Conservation (phyloP, 1,284 basidiomycete genomes). For the Puccinia hordei region DNA sequence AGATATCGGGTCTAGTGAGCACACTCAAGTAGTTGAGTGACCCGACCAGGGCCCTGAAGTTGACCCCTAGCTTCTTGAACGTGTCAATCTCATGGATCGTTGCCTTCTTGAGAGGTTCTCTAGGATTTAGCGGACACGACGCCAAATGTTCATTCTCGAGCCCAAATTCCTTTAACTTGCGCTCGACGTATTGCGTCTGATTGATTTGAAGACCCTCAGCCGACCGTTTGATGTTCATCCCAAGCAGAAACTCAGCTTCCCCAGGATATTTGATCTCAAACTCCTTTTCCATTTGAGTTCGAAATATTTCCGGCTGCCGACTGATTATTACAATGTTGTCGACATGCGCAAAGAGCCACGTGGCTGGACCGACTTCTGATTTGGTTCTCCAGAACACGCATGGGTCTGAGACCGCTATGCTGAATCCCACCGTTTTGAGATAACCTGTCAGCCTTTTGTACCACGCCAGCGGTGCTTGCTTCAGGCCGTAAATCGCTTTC, state of each 20-base stretch:
- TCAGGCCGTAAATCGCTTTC: background rate
- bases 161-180: background rate
- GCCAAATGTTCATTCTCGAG: background rate
- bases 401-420: background rate
- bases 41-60: background rate
- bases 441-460: background rate
- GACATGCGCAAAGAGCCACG: background rate
- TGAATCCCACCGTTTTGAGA: background rate
- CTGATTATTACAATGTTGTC: background rate
- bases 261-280: background rate
- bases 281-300: background rate
- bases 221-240: background rate
- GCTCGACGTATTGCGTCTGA: background rate
- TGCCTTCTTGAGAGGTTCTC: constrained; percentile 69
- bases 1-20: background rate
- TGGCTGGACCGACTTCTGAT: background rate
- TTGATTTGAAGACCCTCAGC: no score
- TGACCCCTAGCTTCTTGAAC: background rate
- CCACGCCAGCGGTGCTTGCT: background rate
- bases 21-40: background rate
- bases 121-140: constrained; percentile 52
- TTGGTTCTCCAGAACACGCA: background rate
- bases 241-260: background rate
- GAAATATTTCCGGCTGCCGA: background rate
- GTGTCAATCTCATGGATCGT: background rate